Evolutionary conservation across 139 green algal genomes (phyloP).

Genomic region (Picochlorum sp.): DNA sequence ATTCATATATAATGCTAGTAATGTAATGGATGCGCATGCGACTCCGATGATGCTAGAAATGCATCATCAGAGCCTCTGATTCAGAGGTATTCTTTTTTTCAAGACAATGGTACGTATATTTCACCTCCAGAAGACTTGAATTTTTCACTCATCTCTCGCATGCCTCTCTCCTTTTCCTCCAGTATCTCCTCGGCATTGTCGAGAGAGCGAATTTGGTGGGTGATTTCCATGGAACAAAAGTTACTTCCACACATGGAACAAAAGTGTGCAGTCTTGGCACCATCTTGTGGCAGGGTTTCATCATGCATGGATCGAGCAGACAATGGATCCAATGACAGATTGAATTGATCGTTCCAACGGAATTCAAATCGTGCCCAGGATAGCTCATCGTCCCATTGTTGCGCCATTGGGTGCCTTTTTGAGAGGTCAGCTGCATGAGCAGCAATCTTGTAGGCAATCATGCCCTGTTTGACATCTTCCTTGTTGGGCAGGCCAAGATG

Average conservation of each 20-base stretch:
- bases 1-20: too few species aligned
- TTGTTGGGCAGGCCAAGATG: conserved; percentile 89
- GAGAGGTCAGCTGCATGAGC: conserved; percentile 91
- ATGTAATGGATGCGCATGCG: too few species aligned
- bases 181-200: conserved; percentile 8
- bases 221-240: conserved; percentile 86
- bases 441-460: conserved; percentile 98
- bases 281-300: conserved; percentile 75
- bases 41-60: too few species aligned
- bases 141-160: conserved; percentile 69
- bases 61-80: too few species aligned
- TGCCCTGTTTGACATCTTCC: conserved; percentile 80
- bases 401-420: conserved; percentile 81
- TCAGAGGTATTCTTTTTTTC: too few species aligned
- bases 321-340: conserved; percentile 84
- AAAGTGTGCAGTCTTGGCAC: conserved; percentile 53
- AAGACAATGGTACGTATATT: conserved; percentile 45
- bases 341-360: conserved; percentile 94
- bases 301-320: conserved; percentile 77
- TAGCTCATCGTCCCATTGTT: conserved; percentile 80
- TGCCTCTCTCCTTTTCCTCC: conserved; percentile 40
- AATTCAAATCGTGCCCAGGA: conserved; percentile 93
- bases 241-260: conserved; percentile 89
- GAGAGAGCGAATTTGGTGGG: conserved; percentile 46
- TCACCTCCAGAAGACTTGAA: conserved; percentile 68